Base-by-base conservation (phyloP, 2,329 filamentous ascomycete genomes). In the Fusarium globosum region DNA sequence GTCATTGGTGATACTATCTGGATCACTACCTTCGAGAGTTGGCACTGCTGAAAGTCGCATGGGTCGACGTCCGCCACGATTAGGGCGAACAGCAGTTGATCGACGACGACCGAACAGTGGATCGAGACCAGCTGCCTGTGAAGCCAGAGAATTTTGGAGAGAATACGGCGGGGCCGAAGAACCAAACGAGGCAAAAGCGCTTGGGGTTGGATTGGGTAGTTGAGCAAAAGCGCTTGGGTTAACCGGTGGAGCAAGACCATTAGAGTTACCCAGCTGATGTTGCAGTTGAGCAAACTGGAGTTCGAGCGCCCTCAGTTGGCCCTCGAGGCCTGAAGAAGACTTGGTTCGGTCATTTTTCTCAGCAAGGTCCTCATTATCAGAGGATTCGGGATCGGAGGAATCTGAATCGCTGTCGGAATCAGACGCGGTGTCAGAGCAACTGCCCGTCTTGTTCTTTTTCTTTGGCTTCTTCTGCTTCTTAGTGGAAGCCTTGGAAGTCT, bases 231-330 rank as follows among this genome's bases (percentile, higher is more conserved):
- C 39, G 26, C 20, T 26, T 64, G 51, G 61, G 52, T 39, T 56
- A 33, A 38, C 53, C 6, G 65, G n/a, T 15, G 55, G 38, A 39
- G 59, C 18, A n/a, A 53, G 39, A 7, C 55, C 41, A 41, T 38
- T 63, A 28, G 68, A 33, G 45, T 64, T 56, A 21, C 65, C 15
- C 30, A 78, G 46, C 53, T 78, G 77, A 20, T 65, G 64, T 49
- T 78, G 77, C 11, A 81, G 72, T 35, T 78, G 76, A 11, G 73
- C 61, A 14, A 80, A 49, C 28, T 79, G 78, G 20, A 78, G 70
- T 45, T 77, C 72, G 55, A 83, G 74, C n/a, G 78, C 65, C 28
- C 78, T 73, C 23, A 82, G 68, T 10, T 83, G 81, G 13, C 69
- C 63, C 55, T 77, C 68, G 26, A 83, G 69, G 10, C 75, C 72